Evolutionary conservation across 352 stramenopile genomes (phyloP), one percentile per base, ranked within the genome.

Genomic region (Pythium apleroticum): DNA sequence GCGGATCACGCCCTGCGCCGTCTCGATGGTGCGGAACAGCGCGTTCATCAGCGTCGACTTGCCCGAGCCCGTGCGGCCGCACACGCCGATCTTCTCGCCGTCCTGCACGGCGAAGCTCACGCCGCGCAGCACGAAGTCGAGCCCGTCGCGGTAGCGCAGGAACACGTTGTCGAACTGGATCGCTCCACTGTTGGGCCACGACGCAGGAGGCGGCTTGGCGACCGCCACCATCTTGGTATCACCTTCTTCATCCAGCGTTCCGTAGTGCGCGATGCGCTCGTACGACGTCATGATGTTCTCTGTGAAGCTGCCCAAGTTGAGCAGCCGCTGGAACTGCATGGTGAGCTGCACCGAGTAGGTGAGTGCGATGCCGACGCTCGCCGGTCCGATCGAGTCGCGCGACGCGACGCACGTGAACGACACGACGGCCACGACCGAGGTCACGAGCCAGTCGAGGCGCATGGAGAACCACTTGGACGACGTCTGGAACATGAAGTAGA

Each of bases 221-320:
- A 98, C 96, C 50, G 90, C 98, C 0, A 84, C 78, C 19, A 99
- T 81, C 20, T 92, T 96, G 52, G 77, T 80, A 14, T 91, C 80
- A 15, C 49, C 78, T 33, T 78, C 69, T 68, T 80, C 35, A 76
- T 60, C 1, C 70, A 78, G 37, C 15, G 37, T 46, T 9, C 17
- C 37, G 76, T 88, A 91, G 30, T 77, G 78, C 59, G 82, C 70
- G 33, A 92, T 84, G 61, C 84, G 84, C 49, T 92, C 84, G 11
- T 88, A 78, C 31, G 77, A 88, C 17, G 86, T 70, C 84, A 92
- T 92, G 20, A 88, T 75, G 14, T 79, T 90, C 60, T 46, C 37
- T 1, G 37, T 92, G 77, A 37, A 90, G 54, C 63, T 88, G 81
- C 28, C 77, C 15, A 46, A 22, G 37, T 46, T 90, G 12, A 86